Conservation (phyloP, 2,329 filamentous ascomycete species). For the Fusarium sp. region DNA sequence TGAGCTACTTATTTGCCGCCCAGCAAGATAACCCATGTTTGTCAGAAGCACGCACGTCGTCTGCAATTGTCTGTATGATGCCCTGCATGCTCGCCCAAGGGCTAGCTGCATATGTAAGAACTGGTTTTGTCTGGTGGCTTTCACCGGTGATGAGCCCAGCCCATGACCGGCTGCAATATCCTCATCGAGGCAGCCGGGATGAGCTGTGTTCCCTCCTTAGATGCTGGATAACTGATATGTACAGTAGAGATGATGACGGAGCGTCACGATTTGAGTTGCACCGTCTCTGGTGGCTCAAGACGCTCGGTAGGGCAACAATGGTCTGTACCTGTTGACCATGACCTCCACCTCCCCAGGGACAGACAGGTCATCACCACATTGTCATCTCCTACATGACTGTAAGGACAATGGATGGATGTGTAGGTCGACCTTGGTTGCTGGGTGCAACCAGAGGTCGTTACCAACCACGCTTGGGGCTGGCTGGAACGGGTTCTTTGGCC, state of each 20-base stretch:
- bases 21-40: conserved; percentile 5
- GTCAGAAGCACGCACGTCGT: conserved; percentile 11
- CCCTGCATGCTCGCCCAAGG: conserved; percentile 23
- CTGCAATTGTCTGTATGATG: conserved; percentile 21
- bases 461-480: conserved; percentile 23
- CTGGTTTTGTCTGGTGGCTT: conserved; percentile 26
- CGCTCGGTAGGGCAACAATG: neutral
- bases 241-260: conserved; percentile 14
- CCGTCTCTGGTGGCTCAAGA: conserved; percentile 6
- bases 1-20: conserved; percentile 3
- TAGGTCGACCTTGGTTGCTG: conserved; percentile 14
- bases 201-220: conserved; percentile 12
- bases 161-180: conserved; percentile 29
- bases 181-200: conserved; percentile 14
- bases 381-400: conserved; percentile 2
- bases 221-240: conserved; percentile 5
- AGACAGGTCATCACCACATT: neutral
- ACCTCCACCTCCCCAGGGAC: conserved; percentile 2
- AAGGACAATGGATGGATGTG: conserved; percentile 9
- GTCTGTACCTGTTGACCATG: neutral
- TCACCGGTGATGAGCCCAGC: conserved; percentile 24
- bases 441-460: conserved; percentile 23
- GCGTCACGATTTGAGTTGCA: conserved; percentile 1
- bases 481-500: conserved; percentile 13
- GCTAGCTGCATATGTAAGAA: conserved; percentile 37